A percentile compares a stretch with the other conserved stretches of the same genome.
Conservation (phyloP, 176 grass and related monocot species). For the Juncus inflexus region DNA sequence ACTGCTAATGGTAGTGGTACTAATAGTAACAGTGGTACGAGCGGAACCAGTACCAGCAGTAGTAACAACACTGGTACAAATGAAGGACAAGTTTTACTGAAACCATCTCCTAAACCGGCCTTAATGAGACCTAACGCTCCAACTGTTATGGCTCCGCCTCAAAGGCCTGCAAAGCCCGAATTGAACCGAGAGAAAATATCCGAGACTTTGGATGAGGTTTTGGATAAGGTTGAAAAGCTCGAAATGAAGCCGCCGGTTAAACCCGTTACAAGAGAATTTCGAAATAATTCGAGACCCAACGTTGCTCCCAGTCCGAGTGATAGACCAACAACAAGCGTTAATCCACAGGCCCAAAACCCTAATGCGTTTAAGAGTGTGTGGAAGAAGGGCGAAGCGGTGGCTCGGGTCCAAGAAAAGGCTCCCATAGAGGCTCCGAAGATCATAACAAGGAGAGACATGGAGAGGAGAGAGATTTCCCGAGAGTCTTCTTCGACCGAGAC, state of each 20-base stretch:
- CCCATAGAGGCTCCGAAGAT: slow-evolving; percentile 52
- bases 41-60: slow-evolving; percentile 15
- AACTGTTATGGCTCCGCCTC: slow-evolving; percentile 31
- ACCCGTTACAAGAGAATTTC: slow-evolving; percentile 9
- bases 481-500: neutral
- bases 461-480: neutral
- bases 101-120: slow-evolving; percentile 52
- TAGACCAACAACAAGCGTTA: slow-evolving; percentile 28
- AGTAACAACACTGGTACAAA: slow-evolving; percentile 18
- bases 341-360: slow-evolving; percentile 43
- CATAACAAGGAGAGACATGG: slow-evolving; percentile 34
- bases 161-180: slow-evolving; percentile 22
- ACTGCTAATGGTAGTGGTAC: slow-evolving; percentile 41
- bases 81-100: slow-evolving; percentile 55
- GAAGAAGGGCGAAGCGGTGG: slow-evolving; percentile 79
- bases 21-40: slow-evolving; percentile 38
- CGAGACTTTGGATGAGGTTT: slow-evolving; percentile 66
- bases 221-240: slow-evolving; percentile 85
- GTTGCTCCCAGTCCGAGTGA: slow-evolving; percentile 21
- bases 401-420: slow-evolving; percentile 45
- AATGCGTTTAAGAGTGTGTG: slow-evolving; percentile 84
- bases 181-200: slow-evolving; percentile 66
- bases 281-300: slow-evolving; percentile 37
- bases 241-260: slow-evolving; percentile 40
- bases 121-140: slow-evolving; percentile 41